These are phyloP conservation scores for Candida glaebosa DNA, from an alignment of 805 yeast species.

Conservation along the genomic window DNA sequence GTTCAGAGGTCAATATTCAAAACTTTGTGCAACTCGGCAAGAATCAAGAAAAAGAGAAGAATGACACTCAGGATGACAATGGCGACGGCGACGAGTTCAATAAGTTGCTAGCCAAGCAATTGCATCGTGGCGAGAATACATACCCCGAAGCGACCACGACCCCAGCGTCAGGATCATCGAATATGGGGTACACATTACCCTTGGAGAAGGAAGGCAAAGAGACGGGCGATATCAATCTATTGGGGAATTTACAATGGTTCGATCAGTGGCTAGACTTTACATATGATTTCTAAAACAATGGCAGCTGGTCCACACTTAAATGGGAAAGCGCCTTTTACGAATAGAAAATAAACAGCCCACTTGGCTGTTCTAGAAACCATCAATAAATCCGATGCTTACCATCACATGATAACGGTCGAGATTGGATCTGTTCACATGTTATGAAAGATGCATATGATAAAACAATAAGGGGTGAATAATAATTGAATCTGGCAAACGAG, in stretches of 20 bases:
- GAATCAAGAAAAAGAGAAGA: not conserved
- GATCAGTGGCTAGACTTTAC: conserved; percentile 46
- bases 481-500: no score
- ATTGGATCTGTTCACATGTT: no score
- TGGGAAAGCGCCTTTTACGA: no score
- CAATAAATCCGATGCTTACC: no score
- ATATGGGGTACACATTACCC: not conserved
- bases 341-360: no score
- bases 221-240: conserved; percentile 23
- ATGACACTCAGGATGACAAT: not conserved
- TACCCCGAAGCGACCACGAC: conserved; percentile 2
- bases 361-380: no score
- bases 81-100: conserved; percentile 16
- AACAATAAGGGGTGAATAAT: no score
- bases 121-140: conserved; percentile 12
- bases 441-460: no score
- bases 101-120: conserved; percentile 16
- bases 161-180: conserved; percentile 8
- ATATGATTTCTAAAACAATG: conserved; percentile 8
- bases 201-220: conserved; percentile 2
- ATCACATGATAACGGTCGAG: no score
- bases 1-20: conserved; percentile 46
- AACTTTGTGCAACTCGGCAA: conserved; percentile 47
- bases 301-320: no score
- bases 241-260: conserved; percentile 52